Base-by-base conservation (phyloP, 179 eudicot species). In the Silene coronaria region DNA sequence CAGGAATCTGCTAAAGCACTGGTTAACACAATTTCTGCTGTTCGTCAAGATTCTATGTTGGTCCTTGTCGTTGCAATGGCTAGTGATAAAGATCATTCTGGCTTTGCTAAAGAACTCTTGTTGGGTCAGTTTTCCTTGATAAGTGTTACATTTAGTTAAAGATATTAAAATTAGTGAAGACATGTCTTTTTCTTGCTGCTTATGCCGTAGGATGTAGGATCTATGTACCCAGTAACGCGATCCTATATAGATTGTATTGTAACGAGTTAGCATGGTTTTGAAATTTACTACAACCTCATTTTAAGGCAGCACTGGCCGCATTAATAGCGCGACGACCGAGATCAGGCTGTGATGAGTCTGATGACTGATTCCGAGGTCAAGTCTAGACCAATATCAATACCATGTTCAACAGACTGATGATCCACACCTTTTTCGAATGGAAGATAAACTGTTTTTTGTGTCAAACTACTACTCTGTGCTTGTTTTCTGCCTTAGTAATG, bases 11-110 rank as follows among this genome's bases (percentile, higher is more conserved):
- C 96, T 26, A 86, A 87, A 82, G 99, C 96, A 45, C 88, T 93
- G 88, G 88, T 78, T 11, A 81, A 87, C 77, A 93, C 89, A 62
- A 78, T 95, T 65, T 78, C 80, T 72, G 84, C 82, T 83, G 76
- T 83, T 74, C 86, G 82, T 79, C 88, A 85, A 13, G 78, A 75
- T 42, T 83, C 86, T 78, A 77, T 75, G 64, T 57, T 93, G 85
- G 88, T 83, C 75, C 84, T 89, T 78, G 91, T 95, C 82, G 93
- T 92, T 86, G 96, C 97, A 38, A 93, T 91, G 97, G 99, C 99
- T 38, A 89, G 83, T 76, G 97, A 95, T 87, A 95, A 93, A 85
- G 97, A 89, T 84, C 97, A 95, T 80, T 16, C 75, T 24, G 91
- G 91, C 64, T 95, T 95, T 88, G 97, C 99, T 10, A 87, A 81